phyloP scores from a whole-genome alignment of 2,329 filamentous ascomycete genomes.

The Incumbomyces lentus region DNA sequence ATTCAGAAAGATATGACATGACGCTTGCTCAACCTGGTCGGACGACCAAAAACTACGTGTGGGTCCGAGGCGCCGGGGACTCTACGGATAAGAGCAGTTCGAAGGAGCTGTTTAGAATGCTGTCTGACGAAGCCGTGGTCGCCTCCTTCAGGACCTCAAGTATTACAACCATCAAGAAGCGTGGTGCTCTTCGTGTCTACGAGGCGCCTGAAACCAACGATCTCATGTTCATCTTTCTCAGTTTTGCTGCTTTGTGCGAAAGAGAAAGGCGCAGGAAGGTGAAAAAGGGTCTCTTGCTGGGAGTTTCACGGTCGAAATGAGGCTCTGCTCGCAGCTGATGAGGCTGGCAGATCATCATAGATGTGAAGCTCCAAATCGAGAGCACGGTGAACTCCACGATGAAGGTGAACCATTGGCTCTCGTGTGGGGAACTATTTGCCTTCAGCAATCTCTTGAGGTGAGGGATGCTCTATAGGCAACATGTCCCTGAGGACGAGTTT shows the following conservation, averaged over 20 bases:
- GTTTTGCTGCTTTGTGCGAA: slow-evolving; percentile 2
- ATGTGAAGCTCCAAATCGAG: no score
- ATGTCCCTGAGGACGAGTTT: no score
- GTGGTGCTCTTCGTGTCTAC: not conserved
- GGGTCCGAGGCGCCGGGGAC: not conserved
- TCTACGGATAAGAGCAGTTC: not conserved
- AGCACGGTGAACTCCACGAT: no score
- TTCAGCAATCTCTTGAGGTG: no score
- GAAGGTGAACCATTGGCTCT: no score
- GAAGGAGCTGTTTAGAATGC: slow-evolving; percentile 1
- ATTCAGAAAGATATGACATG: slow-evolving; percentile 3
- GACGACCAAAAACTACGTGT: not conserved
- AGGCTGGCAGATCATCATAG: no score
- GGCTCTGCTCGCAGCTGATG: no score
- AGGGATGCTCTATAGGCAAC: no score
- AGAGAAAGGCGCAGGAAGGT: not conserved
- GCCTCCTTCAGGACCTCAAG: not conserved
- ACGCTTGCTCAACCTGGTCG: not conserved
- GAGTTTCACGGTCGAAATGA: not conserved
- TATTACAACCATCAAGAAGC: not conserved
- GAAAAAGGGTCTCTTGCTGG: not conserved
- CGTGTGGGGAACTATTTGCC: no score
- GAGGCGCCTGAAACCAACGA: not conserved
- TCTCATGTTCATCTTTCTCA: slow-evolving; percentile 4
- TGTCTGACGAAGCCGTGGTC: not conserved